phyloP scores from a whole-genome alignment of 1,139 yeast species.

The Pichiaceae sp. region DNA sequence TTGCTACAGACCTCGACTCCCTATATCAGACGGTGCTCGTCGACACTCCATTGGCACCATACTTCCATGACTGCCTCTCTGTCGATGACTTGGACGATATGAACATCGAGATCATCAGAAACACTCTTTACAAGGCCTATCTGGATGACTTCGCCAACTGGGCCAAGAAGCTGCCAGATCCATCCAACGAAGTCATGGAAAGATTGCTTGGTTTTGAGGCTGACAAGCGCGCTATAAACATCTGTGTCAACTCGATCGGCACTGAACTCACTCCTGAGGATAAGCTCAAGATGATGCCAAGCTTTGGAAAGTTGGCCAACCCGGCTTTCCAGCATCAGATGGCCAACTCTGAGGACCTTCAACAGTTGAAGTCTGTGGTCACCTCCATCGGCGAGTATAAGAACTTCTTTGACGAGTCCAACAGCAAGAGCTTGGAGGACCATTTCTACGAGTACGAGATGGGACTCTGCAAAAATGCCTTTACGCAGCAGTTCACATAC shows the following conservation, averaged over 20 bases:
- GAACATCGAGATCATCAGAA: constrained; percentile 90
- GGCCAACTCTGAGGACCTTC: constrained; percentile 76
- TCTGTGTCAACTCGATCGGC: constrained; percentile 80
- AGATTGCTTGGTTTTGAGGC: constrained; percentile 82
- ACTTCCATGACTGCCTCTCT: constrained; percentile 84
- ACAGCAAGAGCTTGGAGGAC: constrained; percentile 71
- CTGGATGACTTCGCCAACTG: constrained; percentile 79
- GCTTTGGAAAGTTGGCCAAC: constrained; percentile 62
- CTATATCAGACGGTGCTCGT: constrained; percentile 89
- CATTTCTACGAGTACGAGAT: constrained; percentile 89
- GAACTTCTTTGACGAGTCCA: constrained; percentile 59
- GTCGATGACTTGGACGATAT: constrained; percentile 93
- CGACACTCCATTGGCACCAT: constrained; percentile 96
- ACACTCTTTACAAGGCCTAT: constrained; percentile 85
- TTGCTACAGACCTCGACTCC: constrained; percentile 90
- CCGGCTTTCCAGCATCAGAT: constrained; percentile 67
- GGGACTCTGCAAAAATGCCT: constrained; percentile 86
- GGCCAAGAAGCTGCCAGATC: constrained; percentile 52
- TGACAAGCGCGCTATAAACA: constrained; percentile 89
- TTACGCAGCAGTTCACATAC: constrained; percentile 92
- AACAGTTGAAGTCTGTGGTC: constrained; percentile 67
- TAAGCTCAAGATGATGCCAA: constrained; percentile 65
- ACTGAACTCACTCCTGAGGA: constrained; percentile 69
- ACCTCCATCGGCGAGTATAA: constrained; percentile 69
- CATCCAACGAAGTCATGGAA: constrained; percentile 77